Conservation (phyloP, 148 eudicot species). For the Simmondsia chinensis region DNA sequence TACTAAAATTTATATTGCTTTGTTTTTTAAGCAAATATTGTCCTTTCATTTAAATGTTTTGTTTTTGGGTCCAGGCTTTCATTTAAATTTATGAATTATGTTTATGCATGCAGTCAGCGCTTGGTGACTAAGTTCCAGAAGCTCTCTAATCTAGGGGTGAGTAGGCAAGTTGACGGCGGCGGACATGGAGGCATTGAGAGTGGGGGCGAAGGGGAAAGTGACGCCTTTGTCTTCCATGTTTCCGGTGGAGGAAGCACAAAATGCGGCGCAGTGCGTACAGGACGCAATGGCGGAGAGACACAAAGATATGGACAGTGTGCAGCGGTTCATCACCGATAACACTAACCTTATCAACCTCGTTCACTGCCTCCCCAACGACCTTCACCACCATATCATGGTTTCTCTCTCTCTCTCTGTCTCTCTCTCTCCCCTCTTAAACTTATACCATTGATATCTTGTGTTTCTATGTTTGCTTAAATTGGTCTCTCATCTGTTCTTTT, state of each 20-base stretch:
- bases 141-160: too few species aligned
- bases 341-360: slow-evolving; percentile 58
- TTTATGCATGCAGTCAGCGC: too few species aligned
- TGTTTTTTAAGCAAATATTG: too few species aligned
- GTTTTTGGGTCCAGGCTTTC: too few species aligned
- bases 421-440: too few species aligned
- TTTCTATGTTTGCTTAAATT: too few species aligned
- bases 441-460: too few species aligned
- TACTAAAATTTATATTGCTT: too few species aligned
- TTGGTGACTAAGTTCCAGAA: too few species aligned
- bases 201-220: slow-evolving; percentile 51
- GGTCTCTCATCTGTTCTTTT: too few species aligned
- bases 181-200: slow-evolving; percentile 4
- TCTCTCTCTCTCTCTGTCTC: background rate
- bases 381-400: slow-evolving; percentile 75
- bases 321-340: slow-evolving; percentile 42
- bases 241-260: slow-evolving; percentile 55
- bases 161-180: slow-evolving; percentile 6
- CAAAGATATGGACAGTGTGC: slow-evolving; percentile 33
- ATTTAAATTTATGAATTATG: too few species aligned
- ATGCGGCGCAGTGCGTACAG: slow-evolving; percentile 50
- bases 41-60: too few species aligned
- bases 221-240: slow-evolving; percentile 51
- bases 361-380: slow-evolving; percentile 71
- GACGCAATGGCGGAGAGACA: slow-evolving; percentile 35